A percentile compares a stretch with the other conserved stretches of the same genome.
phyloP scores from a whole-genome alignment of 257 asterid species.

The Solanum piurae region DNA sequence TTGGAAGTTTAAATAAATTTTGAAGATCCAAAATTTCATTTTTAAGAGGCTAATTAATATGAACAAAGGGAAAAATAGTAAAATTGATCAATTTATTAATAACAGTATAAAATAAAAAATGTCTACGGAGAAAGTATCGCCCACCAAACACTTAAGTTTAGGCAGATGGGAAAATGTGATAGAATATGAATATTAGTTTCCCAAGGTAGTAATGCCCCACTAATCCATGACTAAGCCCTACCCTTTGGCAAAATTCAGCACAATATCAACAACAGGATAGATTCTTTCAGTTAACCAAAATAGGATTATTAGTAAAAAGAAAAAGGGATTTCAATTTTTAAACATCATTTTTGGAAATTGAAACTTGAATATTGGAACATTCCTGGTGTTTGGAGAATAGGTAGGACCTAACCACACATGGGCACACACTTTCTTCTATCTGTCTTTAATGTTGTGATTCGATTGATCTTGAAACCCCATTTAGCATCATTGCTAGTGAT shows the following conservation, averaged over 20 bases:
- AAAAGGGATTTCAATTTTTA: not conserved
- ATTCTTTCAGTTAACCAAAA: not conserved
- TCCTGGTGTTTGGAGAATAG: constrained; percentile 13
- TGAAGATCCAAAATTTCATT: too few species aligned
- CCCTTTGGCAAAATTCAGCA: not conserved
- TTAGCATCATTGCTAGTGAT: constrained; percentile 32
- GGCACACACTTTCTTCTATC: constrained; percentile 3
- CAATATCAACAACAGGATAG: not conserved
- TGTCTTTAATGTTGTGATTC: not conserved
- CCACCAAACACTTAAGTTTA: not conserved
- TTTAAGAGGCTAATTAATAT: not conserved
- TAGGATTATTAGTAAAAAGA: not conserved
- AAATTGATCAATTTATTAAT: too few species aligned
- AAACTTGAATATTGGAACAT: not conserved
- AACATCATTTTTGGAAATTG: not conserved
- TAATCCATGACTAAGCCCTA: not conserved
- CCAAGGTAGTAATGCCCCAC: not conserved
- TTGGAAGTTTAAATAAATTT: not conserved
- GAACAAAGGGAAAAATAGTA: not conserved
- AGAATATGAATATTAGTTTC: not conserved
- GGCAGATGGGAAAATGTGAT: not conserved
- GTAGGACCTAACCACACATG: constrained; percentile 58
- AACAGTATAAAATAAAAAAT: too few species aligned
- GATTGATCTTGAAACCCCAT: constrained; percentile 9
- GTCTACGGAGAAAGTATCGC: not conserved